Percentiles rank a stretch among this genome's conserved stretches.
Conservation (phyloP, 495 filamentous ascomycete genomes). For the Chaetomidium leptoderma region DNA sequence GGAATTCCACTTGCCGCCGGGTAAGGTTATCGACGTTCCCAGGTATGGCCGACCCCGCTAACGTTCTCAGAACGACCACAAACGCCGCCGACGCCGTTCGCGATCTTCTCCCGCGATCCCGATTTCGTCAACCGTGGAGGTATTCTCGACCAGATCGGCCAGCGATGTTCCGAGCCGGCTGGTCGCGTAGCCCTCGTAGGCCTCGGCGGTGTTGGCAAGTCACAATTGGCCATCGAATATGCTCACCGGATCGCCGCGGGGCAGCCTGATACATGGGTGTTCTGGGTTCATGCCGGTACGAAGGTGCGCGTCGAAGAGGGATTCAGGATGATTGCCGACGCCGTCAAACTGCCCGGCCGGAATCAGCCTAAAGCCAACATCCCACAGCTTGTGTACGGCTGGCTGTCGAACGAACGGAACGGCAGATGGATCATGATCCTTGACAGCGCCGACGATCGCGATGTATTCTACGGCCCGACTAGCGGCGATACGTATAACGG, state of each 20-base stretch:
- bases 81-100: conserved; percentile 25
- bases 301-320: conserved; percentile 35
- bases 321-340: conserved; percentile 38
- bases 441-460: conserved; percentile 39
- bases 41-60: conserved; percentile 19
- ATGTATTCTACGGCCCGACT: conserved; percentile 24
- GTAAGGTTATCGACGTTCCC: conserved; percentile 27
- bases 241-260: background rate
- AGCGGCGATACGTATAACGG: background rate
- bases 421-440: conserved; percentile 19
- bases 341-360: conserved; percentile 33
- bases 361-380: conserved; percentile 37
- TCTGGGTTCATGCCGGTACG: conserved; percentile 40
- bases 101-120: conserved; percentile 35
- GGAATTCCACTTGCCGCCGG: conserved; percentile 30
- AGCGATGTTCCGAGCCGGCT: conserved; percentile 25
- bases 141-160: conserved; percentile 31
- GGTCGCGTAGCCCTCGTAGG: conserved; percentile 22
- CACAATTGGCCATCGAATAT: conserved; percentile 30
- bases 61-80: conserved; percentile 25
- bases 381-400: conserved; percentile 35
- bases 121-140: conserved; percentile 27
- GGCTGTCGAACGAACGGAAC: conserved; percentile 38
- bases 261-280: conserved; percentile 27
- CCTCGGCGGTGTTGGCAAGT: conserved; percentile 17